Evolutionary conservation across 1,284 basidiomycete genomes (phyloP).

Genomic region (Termitomyces sp.): DNA sequence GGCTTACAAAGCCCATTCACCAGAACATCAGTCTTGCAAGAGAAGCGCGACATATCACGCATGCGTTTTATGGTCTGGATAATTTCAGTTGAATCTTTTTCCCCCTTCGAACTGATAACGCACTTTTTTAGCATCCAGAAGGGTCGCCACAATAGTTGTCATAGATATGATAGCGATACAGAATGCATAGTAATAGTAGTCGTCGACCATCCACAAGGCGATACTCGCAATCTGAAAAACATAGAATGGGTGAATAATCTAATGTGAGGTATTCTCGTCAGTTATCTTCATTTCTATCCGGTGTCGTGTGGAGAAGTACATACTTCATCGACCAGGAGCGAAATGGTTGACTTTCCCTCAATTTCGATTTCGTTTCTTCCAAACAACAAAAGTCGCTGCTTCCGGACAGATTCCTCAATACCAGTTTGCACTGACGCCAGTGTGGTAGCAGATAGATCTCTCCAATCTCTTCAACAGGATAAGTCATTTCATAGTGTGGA

Average conservation of each 20-base stretch:
- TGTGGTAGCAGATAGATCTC: constrained; percentile 77
- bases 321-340: constrained; percentile 89
- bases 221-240: constrained; percentile 98
- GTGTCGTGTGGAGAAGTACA: not conserved
- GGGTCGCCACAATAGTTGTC: constrained; percentile 81
- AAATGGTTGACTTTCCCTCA: constrained; percentile 78
- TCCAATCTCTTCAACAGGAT: constrained; percentile 72
- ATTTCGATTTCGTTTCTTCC: constrained; percentile 91
- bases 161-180: constrained; percentile 94
- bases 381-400: constrained; percentile 75
- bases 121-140: constrained; percentile 91
- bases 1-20: constrained; percentile 68
- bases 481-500: constrained; percentile 6
- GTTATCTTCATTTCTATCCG: not conserved
- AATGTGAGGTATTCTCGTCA: constrained; percentile 17
- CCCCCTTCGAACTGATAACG: constrained; percentile 12
- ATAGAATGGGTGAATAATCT: constrained; percentile 95
- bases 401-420: constrained; percentile 45
- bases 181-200: constrained; percentile 97
- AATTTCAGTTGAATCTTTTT: not conserved
- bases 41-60: constrained; percentile 95
- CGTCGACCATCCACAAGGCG: constrained; percentile 89
- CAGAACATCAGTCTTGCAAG: constrained; percentile 75
- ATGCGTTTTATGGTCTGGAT: constrained; percentile 84
- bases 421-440: constrained; percentile 61